Evolutionary conservation across 2,329 filamentous ascomycete genomes (phyloP), one percentile per base, ranked within the genome.

Genomic region (Acephala macrosclerotiorum): DNA sequence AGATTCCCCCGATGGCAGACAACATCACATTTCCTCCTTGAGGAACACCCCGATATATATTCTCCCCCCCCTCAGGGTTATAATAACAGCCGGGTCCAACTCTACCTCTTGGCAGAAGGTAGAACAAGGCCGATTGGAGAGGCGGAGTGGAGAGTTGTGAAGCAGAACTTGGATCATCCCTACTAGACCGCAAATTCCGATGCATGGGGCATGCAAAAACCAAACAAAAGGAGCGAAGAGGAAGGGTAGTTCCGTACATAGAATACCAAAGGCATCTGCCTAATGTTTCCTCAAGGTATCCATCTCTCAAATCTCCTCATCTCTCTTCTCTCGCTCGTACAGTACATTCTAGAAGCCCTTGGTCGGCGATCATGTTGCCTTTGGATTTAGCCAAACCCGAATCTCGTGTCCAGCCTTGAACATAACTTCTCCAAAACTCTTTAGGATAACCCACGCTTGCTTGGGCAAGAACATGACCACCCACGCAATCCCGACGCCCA

Each of bases 381-480:
- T 81, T 0, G 80, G 79, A 51, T 80, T 71, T 11, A 79, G 42
- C 70, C 73, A 79, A 1, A 80, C 76, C 68, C 77, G 69, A 6
- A 78, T 55, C 69, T 81, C 80, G 49, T 79, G 70, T 22, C 74
- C 75, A 0, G 70, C 78, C 60, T 76, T 78, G 0, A 66, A 68
- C 1, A 78, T 35, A 1, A 75, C 77, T 1, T 67, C 68, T 2
- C 75, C 77, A 18, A 80, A 58, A 2, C 74, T 76, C 42, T 66
- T 59, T 18, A 79, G 1, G 1, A 79, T 77, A 33, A 73, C 70
- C 72, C 76, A 76, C 1, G 79, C 56, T 71, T 76, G 75, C 12
- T 58, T 66, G 2, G 79, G 79, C 1, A 80, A 66, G 58, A 75
- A 82, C n/a, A 68, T 63, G 4, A 77, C 58, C 7, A 80, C 18